Base-by-base conservation (phyloP, 306 rosid genomes). In the Coriaria nepalensis region DNA sequence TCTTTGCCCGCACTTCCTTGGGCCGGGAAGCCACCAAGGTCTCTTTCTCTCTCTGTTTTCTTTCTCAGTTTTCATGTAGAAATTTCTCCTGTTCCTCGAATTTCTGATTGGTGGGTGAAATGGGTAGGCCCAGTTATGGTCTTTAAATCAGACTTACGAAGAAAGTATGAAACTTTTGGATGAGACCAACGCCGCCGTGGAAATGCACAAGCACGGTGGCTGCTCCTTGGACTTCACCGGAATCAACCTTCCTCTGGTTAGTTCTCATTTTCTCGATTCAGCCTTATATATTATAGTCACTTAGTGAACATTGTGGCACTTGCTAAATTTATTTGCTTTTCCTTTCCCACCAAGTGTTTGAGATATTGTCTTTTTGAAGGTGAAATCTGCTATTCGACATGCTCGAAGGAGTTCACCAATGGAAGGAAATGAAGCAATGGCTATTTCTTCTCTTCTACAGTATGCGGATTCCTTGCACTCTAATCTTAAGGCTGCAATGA, bases 131-230 rank as follows among this genome's bases (percentile, higher is more conserved):
- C 86, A 81, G 68, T 68, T 84, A 4, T 81, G 95, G 87, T 64
- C 73, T 60, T 56, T 60, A 57, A 68, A 61, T 62, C 78, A 65
- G 63, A 81, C 80, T 2, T 90, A 68, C 40, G 79, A 84, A 50
- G 82, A 77, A 47, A 90, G 95, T 57, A 52, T 81, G 53, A 67
- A 69, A 45, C 95, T 90, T 70, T 65, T 90, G 49, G 62, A 65
- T 7, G 95, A 90, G 66, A 90, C 97, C 49, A 81, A 84, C 55
- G 93, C 97, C 0, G 94, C 94, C 3, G 84, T 90, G 0, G 87
- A 84, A 62, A 90, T 90, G 80, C 58, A 51, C 69, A 90, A 79
- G 66, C 97, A 81, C 34, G 88, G 97, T 10, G 53, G 61, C 48
- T 82, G 88, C 47, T 60, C 74, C 47, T 63, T 90, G 77, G 78